These are phyloP conservation scores for Serendipita sp. DNA, from an alignment of 768 basidiomycete genomes.

Conservation along the genomic window DNA sequence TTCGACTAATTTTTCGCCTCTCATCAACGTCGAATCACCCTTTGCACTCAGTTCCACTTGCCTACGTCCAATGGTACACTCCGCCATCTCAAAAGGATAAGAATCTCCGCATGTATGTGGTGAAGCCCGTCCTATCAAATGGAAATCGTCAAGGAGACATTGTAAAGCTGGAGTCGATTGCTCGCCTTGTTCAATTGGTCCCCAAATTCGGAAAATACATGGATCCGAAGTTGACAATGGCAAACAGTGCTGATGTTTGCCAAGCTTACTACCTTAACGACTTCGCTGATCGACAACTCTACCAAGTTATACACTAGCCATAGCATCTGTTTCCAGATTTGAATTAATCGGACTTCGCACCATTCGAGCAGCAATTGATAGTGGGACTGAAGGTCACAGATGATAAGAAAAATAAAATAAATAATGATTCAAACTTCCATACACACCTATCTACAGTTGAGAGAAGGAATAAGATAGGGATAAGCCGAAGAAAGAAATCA, in stretches of 20 bases:
- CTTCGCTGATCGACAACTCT: not conserved
- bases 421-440: too few relatives aligned
- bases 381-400: too few relatives aligned
- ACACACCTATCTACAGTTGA: too few relatives aligned
- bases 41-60: too few relatives aligned
- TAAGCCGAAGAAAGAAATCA: too few relatives aligned
- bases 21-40: too few relatives aligned
- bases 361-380: too few relatives aligned
- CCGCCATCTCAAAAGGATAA: not conserved
- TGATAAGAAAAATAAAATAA: too few relatives aligned
- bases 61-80: not conserved
- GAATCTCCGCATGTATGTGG: not conserved
- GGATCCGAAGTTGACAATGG: not conserved
- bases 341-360: too few relatives aligned
- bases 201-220: not conserved
- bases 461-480: too few relatives aligned
- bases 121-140: not conserved
- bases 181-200: not conserved
- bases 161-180: not conserved
- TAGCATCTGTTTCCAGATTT: too few relatives aligned
- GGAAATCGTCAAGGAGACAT: not conserved
- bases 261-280: not conserved
- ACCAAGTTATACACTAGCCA: too few relatives aligned
- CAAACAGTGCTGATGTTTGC: not conserved
- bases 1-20: not conserved